Evolutionary conservation across 2,329 filamentous ascomycete species (phyloP), one percentile per base, ranked within the genome.

Genomic region (Trichophyton schoenleinii): DNA sequence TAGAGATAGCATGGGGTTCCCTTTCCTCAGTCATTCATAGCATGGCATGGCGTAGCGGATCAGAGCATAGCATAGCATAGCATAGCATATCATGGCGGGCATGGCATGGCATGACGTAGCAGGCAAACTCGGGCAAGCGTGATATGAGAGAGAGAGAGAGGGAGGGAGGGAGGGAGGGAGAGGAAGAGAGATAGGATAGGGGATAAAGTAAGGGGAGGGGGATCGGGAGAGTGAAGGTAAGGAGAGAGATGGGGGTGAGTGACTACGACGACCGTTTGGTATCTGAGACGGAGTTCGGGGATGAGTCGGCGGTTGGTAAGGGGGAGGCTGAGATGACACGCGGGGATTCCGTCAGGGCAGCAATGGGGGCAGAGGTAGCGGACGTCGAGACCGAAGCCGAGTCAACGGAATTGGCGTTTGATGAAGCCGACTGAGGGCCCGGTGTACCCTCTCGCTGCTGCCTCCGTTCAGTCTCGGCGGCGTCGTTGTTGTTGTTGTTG

Each of bases 361-460:
- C 28, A 11, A 41, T 64, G 55, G 63, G 64, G 44, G 34, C 34
- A 38, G 67, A 60, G 42, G 66, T 60, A 2, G 57, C 20, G 52
- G 63, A 63, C 59, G 68, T 38, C 3, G 34, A 38, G 13, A 38
- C 9, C 8, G 34, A 38, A 38, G 34, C 34, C 34, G 34, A 38
- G 34, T 38, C 11, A 38, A 4, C 11, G 11, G 34, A 38, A 66
- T 15, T 70, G 68, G 65, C 72, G 28, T 31, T 31, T 31, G 28
- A 31, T 31, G 28, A 7, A 31, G 28, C 6, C 72, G 60, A 68
- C 65, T 77, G 75, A 13, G 80, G 79, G 36, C 75, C 79, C 44
- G 80, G 79, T 49, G 79, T 81, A 55, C 74, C 78, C 71, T 81
- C 80, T 62, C 79, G 75, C 62, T 77, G 73, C 63, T 77, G 73